A percentile compares a stretch with the other conserved stretches of the same genome.
phyloP scores from a whole-genome alignment of 139 green algal genomes.

The Mesotaenium endlicherianum region DNA sequence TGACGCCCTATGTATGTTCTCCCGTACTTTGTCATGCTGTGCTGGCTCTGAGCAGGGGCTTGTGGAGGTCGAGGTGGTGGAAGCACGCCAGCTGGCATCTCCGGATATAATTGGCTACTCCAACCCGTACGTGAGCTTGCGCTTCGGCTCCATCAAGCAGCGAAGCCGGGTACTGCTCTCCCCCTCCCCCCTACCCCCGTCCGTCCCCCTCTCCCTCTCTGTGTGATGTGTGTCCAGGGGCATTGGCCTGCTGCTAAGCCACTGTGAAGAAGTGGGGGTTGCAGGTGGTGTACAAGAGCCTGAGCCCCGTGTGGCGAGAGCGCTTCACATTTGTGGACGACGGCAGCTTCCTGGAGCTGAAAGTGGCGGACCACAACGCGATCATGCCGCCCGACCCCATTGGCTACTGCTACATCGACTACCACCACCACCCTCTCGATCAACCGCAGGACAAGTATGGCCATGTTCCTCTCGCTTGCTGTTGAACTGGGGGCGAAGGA shows the following conservation, averaged over 20 bases:
- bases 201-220: not conserved
- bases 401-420: constrained; percentile 1
- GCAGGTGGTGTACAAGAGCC: constrained; percentile 16
- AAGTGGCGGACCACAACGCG: not conserved
- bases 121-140: constrained; percentile 3
- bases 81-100: too few relatives aligned
- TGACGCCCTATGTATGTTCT: too few relatives aligned
- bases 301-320: not conserved
- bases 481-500: not conserved
- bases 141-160: not conserved
- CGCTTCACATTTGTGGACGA: not conserved
- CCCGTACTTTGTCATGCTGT: too few relatives aligned
- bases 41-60: too few relatives aligned
- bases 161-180: not conserved
- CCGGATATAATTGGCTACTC: too few relatives aligned
- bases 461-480: not conserved
- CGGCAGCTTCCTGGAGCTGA: not conserved
- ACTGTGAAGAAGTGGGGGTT: not conserved
- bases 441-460: constrained; percentile 5
- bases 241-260: too few relatives aligned
- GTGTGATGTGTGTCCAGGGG: not conserved
- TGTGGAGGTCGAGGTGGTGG: too few relatives aligned
- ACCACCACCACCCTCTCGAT: not conserved
- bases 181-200: not conserved
- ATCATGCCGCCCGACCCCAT: not conserved